Percentiles rank a stretch among this genome's conserved stretches.
These are phyloP conservation scores for Ziziphus jujuba DNA, from an alignment of 306 rosid genomes.

Conservation along the genomic window DNA sequence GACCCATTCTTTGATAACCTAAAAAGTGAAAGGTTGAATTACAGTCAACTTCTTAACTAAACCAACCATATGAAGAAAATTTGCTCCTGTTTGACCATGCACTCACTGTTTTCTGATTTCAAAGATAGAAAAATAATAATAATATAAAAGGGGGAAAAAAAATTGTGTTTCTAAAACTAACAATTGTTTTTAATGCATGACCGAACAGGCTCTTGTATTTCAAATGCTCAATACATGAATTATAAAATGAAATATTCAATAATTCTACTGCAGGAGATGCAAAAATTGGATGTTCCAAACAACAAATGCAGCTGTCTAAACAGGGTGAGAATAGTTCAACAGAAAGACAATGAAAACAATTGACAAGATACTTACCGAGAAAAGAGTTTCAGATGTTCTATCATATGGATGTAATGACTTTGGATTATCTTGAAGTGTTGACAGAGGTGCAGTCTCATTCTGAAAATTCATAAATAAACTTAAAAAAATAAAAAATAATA, in stretches of 20 bases:
- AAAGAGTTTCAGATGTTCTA: conserved; percentile 79
- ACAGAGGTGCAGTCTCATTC: conserved; percentile 55
- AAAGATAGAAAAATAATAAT: too few species aligned
- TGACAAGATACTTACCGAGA: conserved; percentile 60
- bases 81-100: neutral
- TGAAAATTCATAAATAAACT: conserved; percentile 41
- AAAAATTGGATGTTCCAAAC: neutral
- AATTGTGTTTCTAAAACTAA: too few species aligned
- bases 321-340: neutral
- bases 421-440: conserved; percentile 52
- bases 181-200: too few species aligned
- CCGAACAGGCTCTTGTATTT: too few species aligned
- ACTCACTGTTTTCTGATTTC: neutral
- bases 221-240: too few species aligned
- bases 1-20: neutral
- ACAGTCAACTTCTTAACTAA: conserved; percentile 1
- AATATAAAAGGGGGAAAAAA: too few species aligned
- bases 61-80: neutral
- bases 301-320: neutral
- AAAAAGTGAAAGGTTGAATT: neutral
- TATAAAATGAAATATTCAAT: too few species aligned
- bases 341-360: neutral
- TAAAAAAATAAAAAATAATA: conserved; percentile 19
- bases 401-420: conserved; percentile 92
- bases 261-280: neutral